phyloP scores from a whole-genome alignment of 345 rosid species.

The Salix arbutifolia region DNA sequence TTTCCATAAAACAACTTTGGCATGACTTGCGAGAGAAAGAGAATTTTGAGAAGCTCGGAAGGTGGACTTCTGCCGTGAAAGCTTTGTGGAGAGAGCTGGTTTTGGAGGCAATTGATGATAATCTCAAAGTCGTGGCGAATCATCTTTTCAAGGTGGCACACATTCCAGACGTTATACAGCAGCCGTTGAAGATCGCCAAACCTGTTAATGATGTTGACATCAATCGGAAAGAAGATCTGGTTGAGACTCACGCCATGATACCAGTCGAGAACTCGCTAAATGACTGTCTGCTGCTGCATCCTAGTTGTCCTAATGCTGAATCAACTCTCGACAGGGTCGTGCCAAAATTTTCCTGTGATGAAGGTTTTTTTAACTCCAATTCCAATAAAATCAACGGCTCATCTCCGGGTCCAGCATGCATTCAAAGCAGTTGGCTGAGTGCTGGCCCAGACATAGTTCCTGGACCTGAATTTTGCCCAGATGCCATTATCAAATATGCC shows the following conservation, averaged over 20 bases:
- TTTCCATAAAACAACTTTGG: conserved; percentile 71
- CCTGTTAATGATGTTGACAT: conserved; percentile 1
- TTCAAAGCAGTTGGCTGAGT: conserved; percentile 36
- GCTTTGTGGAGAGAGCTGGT: conserved; percentile 42
- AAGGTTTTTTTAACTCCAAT: conserved; percentile 18
- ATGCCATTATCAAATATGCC: conserved; percentile 39
- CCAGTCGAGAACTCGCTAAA: conserved; percentile 3
- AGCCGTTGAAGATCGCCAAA: conserved; percentile 12
- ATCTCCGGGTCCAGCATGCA: background rate
- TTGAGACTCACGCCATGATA: background rate
- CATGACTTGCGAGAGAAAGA: conserved; percentile 55
- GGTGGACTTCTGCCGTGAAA: conserved; percentile 52
- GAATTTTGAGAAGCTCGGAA: conserved; percentile 37
- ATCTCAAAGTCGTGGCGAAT: conserved; percentile 27
- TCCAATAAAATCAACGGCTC: conserved; percentile 4
- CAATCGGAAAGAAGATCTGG: conserved; percentile 13
- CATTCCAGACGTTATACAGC: conserved; percentile 10
- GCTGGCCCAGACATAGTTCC: conserved; percentile 35
- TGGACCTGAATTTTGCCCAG: conserved; percentile 51
- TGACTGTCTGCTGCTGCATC: background rate
- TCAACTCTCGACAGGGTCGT: conserved; percentile 13
- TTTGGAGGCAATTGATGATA: conserved; percentile 46
- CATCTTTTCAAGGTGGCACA: conserved; percentile 21
- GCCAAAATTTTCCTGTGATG: conserved; percentile 20
- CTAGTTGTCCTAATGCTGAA: background rate